Evolutionary conservation across 371 early-diverging fungal species (phyloP).

Genomic region (Rhizopus delemar): DNA sequence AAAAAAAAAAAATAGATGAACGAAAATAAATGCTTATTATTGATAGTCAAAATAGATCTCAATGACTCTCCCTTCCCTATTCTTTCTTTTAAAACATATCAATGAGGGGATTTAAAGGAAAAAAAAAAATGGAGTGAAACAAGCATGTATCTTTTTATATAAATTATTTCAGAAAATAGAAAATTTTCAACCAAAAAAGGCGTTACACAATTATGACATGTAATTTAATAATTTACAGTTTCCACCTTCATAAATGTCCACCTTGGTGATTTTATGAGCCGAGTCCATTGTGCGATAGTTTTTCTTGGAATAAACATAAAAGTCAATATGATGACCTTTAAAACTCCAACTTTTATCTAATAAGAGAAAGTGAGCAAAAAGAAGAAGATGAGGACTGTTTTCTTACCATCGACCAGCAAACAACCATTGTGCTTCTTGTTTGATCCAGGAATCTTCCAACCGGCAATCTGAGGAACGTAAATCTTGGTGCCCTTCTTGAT

Average conservation of each 20-base stretch:
- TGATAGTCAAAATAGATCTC: no score
- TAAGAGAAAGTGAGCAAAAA: neutral
- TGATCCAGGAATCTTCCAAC: slow-evolving; percentile 48
- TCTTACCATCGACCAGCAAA: slow-evolving; percentile 44
- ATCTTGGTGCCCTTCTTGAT: slow-evolving; percentile 54
- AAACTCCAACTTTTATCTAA: slow-evolving; percentile 54
- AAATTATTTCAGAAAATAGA: no score
- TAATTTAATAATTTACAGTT: slow-evolving; percentile 51
- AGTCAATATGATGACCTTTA: slow-evolving; percentile 46
- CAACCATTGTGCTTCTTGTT: slow-evolving; percentile 53
- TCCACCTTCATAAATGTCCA: slow-evolving; percentile 53
- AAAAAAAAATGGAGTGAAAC: no score
- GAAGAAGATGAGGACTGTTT: neutral
- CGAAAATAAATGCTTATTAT: no score
- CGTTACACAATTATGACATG: slow-evolving; percentile 4
- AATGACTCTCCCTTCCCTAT: no score
- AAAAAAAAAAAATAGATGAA: no score
- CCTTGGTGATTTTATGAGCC: slow-evolving; percentile 30
- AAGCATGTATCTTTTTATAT: no score
- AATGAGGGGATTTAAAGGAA: no score
- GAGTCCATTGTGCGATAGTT: slow-evolving; percentile 42
- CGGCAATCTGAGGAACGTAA: slow-evolving; percentile 44
- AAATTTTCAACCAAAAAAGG: no score
- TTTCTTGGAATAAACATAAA: slow-evolving; percentile 39
- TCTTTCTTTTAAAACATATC: no score